Evolutionary conservation across 768 basidiomycete genomes (phyloP).

Genomic region (Sarcomyxa edulis): DNA sequence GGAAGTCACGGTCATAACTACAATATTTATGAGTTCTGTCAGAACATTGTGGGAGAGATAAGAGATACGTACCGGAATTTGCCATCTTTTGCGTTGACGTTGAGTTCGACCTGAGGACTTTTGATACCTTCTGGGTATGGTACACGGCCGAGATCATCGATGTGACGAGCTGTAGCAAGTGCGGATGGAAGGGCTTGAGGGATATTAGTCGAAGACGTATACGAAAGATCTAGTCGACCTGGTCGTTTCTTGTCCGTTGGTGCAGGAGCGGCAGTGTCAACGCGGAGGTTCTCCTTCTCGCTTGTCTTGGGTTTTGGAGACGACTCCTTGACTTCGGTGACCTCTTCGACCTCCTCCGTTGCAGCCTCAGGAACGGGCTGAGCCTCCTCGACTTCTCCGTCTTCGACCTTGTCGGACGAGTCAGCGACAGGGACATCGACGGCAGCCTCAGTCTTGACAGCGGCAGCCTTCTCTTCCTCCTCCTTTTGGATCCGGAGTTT

Average conservation of each 20-base stretch:
- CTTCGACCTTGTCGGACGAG: conserved; percentile 17
- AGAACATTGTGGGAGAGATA: not conserved
- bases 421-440: conserved; percentile 26
- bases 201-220: conserved; percentile 36
- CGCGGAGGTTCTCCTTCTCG: conserved; percentile 50
- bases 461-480: conserved; percentile 33
- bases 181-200: conserved; percentile 54
- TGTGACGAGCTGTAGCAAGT: conserved; percentile 77
- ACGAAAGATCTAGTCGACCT: conserved; percentile 66
- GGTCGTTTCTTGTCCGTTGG: conserved; percentile 53
- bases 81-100: conserved; percentile 76
- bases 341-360: conserved; percentile 28
- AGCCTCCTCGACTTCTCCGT: conserved; percentile 24
- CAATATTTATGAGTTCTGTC: conserved; percentile 1
- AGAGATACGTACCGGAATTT: conserved; percentile 66
- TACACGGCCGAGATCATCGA: conserved; percentile 74
- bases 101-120: conserved; percentile 83
- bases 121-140: conserved; percentile 79
- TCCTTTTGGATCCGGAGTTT: conserved; percentile 40
- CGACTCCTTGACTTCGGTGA: conserved; percentile 19
- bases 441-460: conserved; percentile 27
- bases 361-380: conserved; percentile 40
- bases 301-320: conserved; percentile 24
- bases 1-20: conserved; percentile 93
- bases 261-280: conserved; percentile 51